Evolutionary conservation across 2,329 filamentous ascomycete genomes (phyloP).

Genomic region (Alternaria gansuensis): DNA sequence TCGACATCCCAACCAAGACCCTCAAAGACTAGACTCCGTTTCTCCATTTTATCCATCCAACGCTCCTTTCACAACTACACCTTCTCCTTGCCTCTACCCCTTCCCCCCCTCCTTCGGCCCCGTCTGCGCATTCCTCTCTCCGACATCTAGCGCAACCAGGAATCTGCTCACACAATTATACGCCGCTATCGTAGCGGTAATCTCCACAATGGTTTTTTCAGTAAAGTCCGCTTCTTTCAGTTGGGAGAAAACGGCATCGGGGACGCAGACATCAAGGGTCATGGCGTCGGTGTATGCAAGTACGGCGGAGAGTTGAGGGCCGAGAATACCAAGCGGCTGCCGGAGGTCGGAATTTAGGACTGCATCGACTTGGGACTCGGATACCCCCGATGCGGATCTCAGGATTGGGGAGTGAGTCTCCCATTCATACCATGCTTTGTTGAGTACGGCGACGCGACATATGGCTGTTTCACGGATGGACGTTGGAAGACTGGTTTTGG

Average conservation of each 20-base stretch:
- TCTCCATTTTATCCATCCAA: not conserved
- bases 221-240: conserved; percentile 67
- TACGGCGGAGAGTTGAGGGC: conserved; percentile 71
- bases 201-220: conserved; percentile 79
- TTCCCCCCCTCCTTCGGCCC: conserved; percentile 31
- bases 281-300: conserved; percentile 82
- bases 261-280: conserved; percentile 76
- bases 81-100: conserved; percentile 1
- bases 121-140: conserved; percentile 52
- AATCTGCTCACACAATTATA: conserved; percentile 90
- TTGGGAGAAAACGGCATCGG: conserved; percentile 71
- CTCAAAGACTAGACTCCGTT: no score
- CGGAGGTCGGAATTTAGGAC: conserved; percentile 37
- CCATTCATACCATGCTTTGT: conserved; percentile 88
- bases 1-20: not conserved
- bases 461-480: conserved; percentile 79
- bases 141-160: conserved; percentile 78
- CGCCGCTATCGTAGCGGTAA: conserved; percentile 78
- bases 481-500: conserved; percentile 59
- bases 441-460: conserved; percentile 80
- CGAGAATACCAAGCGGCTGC: conserved; percentile 52
- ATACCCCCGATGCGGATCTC: conserved; percentile 61
- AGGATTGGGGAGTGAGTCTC: conserved; percentile 75
- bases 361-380: conserved; percentile 57
- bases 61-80: not conserved